Evolutionary conservation across 1,284 basidiomycete genomes (phyloP).

Genomic region (Sutorius eximius): DNA sequence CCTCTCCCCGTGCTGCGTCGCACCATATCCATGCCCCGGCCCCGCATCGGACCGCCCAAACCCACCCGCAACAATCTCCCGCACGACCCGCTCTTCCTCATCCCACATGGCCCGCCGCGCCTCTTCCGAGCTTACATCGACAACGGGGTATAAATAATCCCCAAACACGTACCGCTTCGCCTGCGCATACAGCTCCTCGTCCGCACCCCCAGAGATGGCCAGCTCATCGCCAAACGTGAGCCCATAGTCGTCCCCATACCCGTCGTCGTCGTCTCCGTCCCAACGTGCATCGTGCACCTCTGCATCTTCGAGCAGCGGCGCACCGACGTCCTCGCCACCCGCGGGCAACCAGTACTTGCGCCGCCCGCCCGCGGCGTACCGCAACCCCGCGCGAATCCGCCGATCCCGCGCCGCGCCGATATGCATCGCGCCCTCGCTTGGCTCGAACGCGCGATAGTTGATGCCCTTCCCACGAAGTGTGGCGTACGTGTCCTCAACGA

Average conservation of each 20-base stretch:
- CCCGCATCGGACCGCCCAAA: slow-evolving; percentile 4
- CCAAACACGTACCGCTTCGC: slow-evolving; percentile 82
- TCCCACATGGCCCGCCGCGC: slow-evolving; percentile 68
- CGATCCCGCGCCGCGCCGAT: slow-evolving; percentile 79
- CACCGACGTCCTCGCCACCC: slow-evolving; percentile 59
- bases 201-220: slow-evolving; percentile 56
- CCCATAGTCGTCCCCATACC: slow-evolving; percentile 48
- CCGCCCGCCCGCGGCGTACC: slow-evolving; percentile 88
- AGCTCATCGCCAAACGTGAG: slow-evolving; percentile 45
- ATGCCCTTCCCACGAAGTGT: slow-evolving; percentile 90
- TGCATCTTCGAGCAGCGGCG: slow-evolving; percentile 74
- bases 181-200: slow-evolving; percentile 71
- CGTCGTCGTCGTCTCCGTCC: slow-evolving; percentile 36
- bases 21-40: slow-evolving; percentile 22
- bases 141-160: slow-evolving; percentile 88
- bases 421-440: slow-evolving; percentile 91
- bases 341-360: slow-evolving; percentile 90
- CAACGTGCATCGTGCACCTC: slow-evolving; percentile 65
- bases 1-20: slow-evolving; percentile 21
- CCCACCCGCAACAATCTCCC: slow-evolving; percentile 22
- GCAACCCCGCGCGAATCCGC: slow-evolving; percentile 84
- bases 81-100: slow-evolving; percentile 30
- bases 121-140: slow-evolving; percentile 80
- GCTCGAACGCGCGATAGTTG: slow-evolving; percentile 95
- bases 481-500: slow-evolving; percentile 81